phyloP scores from a whole-genome alignment of 129 eudicot species.

The Flaveria sonorensis region DNA sequence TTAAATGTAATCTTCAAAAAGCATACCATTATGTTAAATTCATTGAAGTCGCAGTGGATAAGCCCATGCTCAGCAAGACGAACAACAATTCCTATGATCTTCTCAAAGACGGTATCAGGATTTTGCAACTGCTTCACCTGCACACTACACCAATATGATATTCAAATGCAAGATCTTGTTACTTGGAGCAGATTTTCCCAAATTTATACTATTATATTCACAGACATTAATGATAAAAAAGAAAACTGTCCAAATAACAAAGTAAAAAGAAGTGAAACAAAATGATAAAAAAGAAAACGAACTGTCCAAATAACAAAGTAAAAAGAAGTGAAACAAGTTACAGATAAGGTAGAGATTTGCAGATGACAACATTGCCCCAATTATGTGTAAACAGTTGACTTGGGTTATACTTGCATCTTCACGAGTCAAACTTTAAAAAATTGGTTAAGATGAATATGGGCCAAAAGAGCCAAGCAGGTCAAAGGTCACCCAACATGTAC shows the following conservation, averaged over 20 bases:
- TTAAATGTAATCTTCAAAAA: constrained; percentile 5
- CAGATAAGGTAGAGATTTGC: neutral
- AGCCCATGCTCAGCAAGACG: constrained; percentile 96
- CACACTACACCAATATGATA: constrained; percentile 51
- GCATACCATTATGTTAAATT: constrained; percentile 89
- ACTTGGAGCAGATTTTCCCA: neutral
- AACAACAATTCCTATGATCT: constrained; percentile 69
- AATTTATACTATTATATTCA: neutral
- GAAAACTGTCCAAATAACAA: neutral
- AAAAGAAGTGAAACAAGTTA: neutral
- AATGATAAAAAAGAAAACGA: neutral
- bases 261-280: neutral
- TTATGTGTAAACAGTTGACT: neutral
- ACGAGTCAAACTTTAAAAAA: neutral
- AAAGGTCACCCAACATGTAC: too few relatives aligned
- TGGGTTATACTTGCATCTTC: neutral
- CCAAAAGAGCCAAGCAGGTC: neutral
- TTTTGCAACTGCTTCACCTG: constrained; percentile 90
- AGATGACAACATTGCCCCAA: neutral
- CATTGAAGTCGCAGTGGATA: constrained; percentile 95
- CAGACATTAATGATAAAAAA: neutral
- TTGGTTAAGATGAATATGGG: neutral
- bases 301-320: neutral
- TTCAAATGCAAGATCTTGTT: neutral
- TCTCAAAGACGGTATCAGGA: constrained; percentile 75